Base-by-base conservation (phyloP, 371 early-diverging fungal species). In the Mortierella sp. region DNA sequence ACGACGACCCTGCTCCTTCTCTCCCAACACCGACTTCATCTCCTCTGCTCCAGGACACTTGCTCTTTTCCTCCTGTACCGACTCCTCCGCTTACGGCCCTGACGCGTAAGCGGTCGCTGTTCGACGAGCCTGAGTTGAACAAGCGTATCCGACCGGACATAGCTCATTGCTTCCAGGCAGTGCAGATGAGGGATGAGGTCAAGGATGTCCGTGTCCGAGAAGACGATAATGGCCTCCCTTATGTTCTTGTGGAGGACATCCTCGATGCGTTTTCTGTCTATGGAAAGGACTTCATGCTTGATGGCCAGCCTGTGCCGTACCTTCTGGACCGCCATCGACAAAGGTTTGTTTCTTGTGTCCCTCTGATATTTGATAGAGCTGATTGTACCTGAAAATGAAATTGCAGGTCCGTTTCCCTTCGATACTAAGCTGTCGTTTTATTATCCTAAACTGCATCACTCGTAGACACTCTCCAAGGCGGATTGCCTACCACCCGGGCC, bases 231-330 rank as follows among this genome's bases (percentile, higher is more conserved):
- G 76, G 76, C 46, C 71, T 56, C 18, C 54, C 70, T 38, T 76
- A 71, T 54, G 51, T 85, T 74, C 74, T 81, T 24, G 44, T 81
- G 27, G 85, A 80, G 44, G 82, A 81, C 68, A 81, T 79, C 44
- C 78, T 70, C 5, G 77, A 81, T 12, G 79, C 82, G 11, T 81
- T 79, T 60, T 65, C 63, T 18, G 48, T 71, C 43, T 68, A 71
- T 51, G 79, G 74, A 32, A 74, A 78, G 14, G 56, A 58, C 8
- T 70, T 85, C 56, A 51, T 63, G 70, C 58, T 81, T 21, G n/a
- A 79, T 77, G 85, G 79, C 18, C 70, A 35, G 16, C 79, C 74
- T 51, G 79, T 81, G 11, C 79, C 82, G 1, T 79, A 74, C n/a
- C 81, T 81, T 27, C 79, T 81, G 55, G 71, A 79, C 48, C 76